Percentiles rank a stretch among this genome's conserved stretches.
These are phyloP conservation scores for Sisymbrium altissimum DNA, from an alignment of 345 rosid species.

Conservation along the genomic window DNA sequence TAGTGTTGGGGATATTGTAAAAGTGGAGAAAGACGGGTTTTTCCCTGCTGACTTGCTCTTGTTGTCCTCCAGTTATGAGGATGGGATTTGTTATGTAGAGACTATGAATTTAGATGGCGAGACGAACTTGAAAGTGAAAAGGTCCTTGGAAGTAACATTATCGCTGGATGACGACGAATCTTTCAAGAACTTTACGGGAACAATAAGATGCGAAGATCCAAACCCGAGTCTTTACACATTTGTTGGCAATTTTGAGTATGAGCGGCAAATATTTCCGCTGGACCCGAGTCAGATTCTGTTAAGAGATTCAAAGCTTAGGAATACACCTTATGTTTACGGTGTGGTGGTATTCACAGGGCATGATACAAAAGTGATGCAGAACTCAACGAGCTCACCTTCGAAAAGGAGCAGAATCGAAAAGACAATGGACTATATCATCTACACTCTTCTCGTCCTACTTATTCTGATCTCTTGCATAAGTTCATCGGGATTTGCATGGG, in stretches of 20 bases:
- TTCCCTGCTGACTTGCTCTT: constrained; percentile 89
- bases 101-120: constrained; percentile 99
- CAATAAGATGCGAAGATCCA: constrained; percentile 84
- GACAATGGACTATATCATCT: constrained; percentile 88
- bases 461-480: constrained; percentile 67
- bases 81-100: constrained; percentile 96
- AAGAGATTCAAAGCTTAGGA: constrained; percentile 96
- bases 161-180: constrained; percentile 58
- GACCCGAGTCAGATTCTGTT: constrained; percentile 92
- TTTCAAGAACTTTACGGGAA: constrained; percentile 63
- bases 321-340: constrained; percentile 77
- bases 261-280: constrained; percentile 62
- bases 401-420: constrained; percentile 82
- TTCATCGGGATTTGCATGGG: constrained; percentile 80
- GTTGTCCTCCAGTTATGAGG: constrained; percentile 86
- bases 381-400: constrained; percentile 82
- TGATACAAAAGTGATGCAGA: constrained; percentile 96
- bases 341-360: constrained; percentile 85
- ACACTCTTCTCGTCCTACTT: constrained; percentile 70
- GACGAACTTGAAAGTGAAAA: constrained; percentile 91
- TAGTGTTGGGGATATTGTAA: constrained; percentile 80
- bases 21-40: constrained; percentile 84
- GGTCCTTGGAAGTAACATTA: constrained; percentile 70
- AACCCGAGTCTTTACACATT: constrained; percentile 91
- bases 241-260: constrained; percentile 79